Conservation (phyloP, 1,139 yeast genomes). For the Magnusiomyces ingens region DNA sequence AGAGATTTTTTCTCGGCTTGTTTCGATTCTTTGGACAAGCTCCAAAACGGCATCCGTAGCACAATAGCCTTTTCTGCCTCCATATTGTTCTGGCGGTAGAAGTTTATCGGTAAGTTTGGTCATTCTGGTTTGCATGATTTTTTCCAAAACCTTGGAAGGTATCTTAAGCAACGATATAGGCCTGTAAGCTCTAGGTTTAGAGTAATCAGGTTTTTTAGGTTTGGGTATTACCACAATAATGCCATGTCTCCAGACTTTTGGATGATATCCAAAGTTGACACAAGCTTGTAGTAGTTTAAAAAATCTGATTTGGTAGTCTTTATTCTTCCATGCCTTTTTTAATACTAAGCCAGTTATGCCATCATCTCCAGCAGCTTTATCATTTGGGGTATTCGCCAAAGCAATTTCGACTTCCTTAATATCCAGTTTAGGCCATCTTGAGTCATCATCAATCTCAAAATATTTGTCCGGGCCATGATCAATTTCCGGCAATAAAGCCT, state of each 20-base stretch:
- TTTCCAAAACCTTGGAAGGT: background rate
- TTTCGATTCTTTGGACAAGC: background rate
- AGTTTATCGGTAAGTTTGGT: constrained; percentile 3
- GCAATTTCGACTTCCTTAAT: background rate
- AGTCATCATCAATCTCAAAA: background rate
- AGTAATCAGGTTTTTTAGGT: background rate
- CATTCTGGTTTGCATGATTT: background rate
- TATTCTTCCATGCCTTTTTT: constrained; percentile 6
- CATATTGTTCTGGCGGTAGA: constrained; percentile 14
- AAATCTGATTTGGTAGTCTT: constrained; percentile 1
- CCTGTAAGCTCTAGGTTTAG: background rate
- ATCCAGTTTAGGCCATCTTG: background rate
- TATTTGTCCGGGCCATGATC: no score
- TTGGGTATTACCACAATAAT: background rate
- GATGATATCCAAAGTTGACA: constrained; percentile 3
- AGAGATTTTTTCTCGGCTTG: background rate
- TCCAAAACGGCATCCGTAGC: background rate
- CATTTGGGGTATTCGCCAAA: constrained; percentile 1
- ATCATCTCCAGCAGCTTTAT: constrained; percentile 10
- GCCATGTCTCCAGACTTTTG: constrained; percentile 2
- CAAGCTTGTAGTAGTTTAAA: constrained; percentile 3
- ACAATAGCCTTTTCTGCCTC: constrained; percentile 10
- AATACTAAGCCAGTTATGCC: constrained; percentile 5
- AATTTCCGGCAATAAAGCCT: no score
- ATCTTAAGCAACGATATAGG: background rate